Evolutionary conservation across 1,139 yeast species (phyloP).

Genomic region (Hemisphaericaspora subhashii): DNA sequence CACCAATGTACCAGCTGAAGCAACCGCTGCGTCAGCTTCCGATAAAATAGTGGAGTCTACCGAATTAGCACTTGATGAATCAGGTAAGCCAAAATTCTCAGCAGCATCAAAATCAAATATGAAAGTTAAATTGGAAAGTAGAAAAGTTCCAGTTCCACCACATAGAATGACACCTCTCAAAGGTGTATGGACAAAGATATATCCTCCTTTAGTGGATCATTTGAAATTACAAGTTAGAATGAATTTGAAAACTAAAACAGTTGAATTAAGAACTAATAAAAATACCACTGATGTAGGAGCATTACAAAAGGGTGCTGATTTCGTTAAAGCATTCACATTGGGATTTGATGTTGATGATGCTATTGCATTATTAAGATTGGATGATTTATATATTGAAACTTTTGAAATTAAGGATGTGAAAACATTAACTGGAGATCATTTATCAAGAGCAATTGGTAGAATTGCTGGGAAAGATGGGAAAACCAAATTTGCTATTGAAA

Average conservation of each 20-base stretch:
- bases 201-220: constrained; percentile 94
- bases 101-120: constrained; percentile 68
- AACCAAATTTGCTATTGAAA: constrained; percentile 96
- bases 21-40: constrained; percentile 19
- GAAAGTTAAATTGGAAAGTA: constrained; percentile 75
- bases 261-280: constrained; percentile 79
- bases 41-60: constrained; percentile 32
- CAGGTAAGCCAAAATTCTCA: constrained; percentile 86
- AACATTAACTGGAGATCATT: constrained; percentile 92
- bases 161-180: constrained; percentile 94
- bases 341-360: constrained; percentile 98
- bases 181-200: constrained; percentile 86
- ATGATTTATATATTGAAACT: constrained; percentile 94
- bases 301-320: constrained; percentile 95
- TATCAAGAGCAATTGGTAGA: constrained; percentile 98
- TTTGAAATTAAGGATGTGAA: constrained; percentile 96
- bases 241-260: constrained; percentile 83
- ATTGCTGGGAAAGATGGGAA: constrained; percentile 99
- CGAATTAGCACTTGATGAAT: constrained; percentile 75
- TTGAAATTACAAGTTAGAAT: constrained; percentile 92
- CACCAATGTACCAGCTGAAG: constrained; percentile 33
- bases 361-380: constrained; percentile 87
- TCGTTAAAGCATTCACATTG: constrained; percentile 87
- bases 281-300: constrained; percentile 91
- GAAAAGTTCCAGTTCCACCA: constrained; percentile 94